Evolutionary conservation across 345 rosid genomes (phyloP).

Genomic region (Odontarrhena argentea): DNA sequence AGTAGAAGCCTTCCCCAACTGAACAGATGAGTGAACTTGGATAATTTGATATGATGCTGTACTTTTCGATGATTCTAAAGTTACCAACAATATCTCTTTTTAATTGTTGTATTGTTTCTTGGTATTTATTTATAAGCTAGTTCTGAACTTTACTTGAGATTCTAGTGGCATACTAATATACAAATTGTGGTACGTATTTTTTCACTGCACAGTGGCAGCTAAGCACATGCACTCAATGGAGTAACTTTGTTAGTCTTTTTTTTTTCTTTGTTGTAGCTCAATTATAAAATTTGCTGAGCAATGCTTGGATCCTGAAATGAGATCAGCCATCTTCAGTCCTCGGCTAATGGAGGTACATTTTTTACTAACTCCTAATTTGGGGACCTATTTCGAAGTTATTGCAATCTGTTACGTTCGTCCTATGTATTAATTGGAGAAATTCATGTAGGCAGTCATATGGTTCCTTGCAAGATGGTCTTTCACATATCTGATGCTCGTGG

Average conservation of each 20-base stretch:
- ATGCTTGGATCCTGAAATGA: slow-evolving; percentile 70
- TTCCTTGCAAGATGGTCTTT: slow-evolving; percentile 95
- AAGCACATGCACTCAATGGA: background rate
- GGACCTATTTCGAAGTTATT: slow-evolving; percentile 13
- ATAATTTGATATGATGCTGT: slow-evolving; percentile 19
- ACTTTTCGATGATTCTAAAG: slow-evolving; percentile 21
- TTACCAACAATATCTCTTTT: background rate
- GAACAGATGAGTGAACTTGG: slow-evolving; percentile 19
- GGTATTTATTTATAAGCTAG: slow-evolving; percentile 15
- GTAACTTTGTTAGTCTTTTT: slow-evolving; percentile 16
- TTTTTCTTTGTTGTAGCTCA: slow-evolving; percentile 54
- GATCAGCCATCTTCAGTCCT: slow-evolving; percentile 85
- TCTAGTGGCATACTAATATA: slow-evolving; percentile 22
- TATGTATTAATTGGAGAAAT: slow-evolving; percentile 29
- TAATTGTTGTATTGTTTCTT: slow-evolving; percentile 2
- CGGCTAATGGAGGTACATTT: slow-evolving; percentile 90
- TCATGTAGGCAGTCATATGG: slow-evolving; percentile 85
- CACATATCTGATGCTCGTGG: slow-evolving; percentile 78
- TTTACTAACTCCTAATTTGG: slow-evolving; percentile 19
- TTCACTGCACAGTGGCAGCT: slow-evolving; percentile 6
- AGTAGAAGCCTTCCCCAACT: slow-evolving; percentile 27
- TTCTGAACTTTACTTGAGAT: slow-evolving; percentile 23
- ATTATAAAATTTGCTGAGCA: slow-evolving; percentile 82
- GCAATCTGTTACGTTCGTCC: slow-evolving; percentile 19
- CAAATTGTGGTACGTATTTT: slow-evolving; percentile 8